These are phyloP conservation scores for Alternaria rosae DNA, from an alignment of 2,329 filamentous ascomycete species.

Conservation along the genomic window DNA sequence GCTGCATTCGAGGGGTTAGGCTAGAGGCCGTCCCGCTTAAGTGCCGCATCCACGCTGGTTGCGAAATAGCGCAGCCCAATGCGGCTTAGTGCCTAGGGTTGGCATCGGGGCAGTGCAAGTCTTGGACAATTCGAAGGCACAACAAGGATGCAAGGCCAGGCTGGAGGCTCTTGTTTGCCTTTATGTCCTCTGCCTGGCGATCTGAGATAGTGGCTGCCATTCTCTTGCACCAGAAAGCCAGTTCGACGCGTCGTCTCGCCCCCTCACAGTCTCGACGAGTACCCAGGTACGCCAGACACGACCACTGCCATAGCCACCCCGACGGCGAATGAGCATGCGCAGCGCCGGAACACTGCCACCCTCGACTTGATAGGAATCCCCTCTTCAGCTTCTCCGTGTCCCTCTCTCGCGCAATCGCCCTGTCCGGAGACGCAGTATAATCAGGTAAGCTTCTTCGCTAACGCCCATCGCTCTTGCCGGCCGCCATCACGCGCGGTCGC, in stretches of 20 bases:
- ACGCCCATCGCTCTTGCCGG: conserved; percentile 6
- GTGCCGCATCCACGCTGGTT: conserved; percentile 3
- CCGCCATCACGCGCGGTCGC: neutral
- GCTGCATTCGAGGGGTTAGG: conserved; percentile 1
- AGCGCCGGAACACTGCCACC: conserved; percentile 16
- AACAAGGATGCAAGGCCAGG: conserved; percentile 2
- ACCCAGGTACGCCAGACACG: neutral
- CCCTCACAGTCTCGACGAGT: neutral
- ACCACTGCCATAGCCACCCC: conserved; percentile 8
- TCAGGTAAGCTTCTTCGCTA: conserved; percentile 3
- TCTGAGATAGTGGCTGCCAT: neutral
- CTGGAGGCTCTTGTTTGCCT: neutral
- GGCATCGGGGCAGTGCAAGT: conserved; percentile 10
- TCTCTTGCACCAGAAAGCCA: neutral
- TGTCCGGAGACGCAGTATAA: conserved; percentile 1
- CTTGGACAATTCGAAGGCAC: conserved; percentile 3
- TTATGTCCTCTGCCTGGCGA: neutral
- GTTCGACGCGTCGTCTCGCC: neutral
- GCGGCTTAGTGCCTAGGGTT: neutral
- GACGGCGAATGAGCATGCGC: conserved; percentile 14
- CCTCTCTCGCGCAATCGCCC: conserved; percentile 2
- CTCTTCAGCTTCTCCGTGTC: conserved; percentile 6
- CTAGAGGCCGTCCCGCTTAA: conserved; percentile 1
- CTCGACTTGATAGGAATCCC: neutral
- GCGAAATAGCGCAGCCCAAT: neutral